Percentiles rank a stretch among this genome's conserved stretches.
phyloP scores from a whole-genome alignment of 352 stramenopile species.

The Phytophthora sansomeana region DNA sequence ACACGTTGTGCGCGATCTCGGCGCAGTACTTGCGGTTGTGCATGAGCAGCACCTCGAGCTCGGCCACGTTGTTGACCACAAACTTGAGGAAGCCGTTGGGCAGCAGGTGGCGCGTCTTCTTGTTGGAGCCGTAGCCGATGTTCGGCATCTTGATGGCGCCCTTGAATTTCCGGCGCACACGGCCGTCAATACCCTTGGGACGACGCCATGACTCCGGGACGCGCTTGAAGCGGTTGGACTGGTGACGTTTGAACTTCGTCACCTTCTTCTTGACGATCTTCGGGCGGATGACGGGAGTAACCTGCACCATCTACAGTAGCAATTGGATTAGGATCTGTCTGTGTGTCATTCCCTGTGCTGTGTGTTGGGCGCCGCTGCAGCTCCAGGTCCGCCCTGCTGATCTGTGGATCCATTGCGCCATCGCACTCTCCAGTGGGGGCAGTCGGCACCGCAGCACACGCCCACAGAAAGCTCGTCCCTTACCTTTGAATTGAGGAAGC shows the following conservation, averaged over 20 bases:
- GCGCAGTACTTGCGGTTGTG: conserved; percentile 98
- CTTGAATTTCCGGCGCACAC: conserved; percentile 99
- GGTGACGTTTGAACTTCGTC: conserved; percentile 99
- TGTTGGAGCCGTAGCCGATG: conserved; percentile 99
- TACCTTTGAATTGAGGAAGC: conserved; percentile 88
- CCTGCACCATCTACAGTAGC: conserved; percentile 84
- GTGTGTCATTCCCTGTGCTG: too few relatives aligned
- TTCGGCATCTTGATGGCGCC: conserved; percentile 98
- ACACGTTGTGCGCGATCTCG: conserved; percentile 99
- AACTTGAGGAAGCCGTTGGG: conserved; percentile 99
- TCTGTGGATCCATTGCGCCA: conserved; percentile 7
- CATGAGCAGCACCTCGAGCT: conserved; percentile 97
- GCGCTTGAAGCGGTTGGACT: conserved; percentile 98
- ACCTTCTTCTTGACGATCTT: conserved; percentile 99
- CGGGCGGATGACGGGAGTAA: conserved; percentile 89
- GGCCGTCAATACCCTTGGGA: conserved; percentile 99
- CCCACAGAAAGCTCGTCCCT: conserved; percentile 32
- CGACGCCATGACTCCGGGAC: conserved; percentile 97
- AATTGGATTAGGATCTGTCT: conserved; percentile 24
- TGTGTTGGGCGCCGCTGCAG: too few relatives aligned
- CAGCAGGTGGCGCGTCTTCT: conserved; percentile 98
- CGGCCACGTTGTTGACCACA: conserved; percentile 97
- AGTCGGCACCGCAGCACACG: too few relatives aligned
- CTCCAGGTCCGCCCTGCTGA: conserved; percentile 9
- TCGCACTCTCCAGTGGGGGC: too few relatives aligned